phyloP scores from a whole-genome alignment of 495 filamentous ascomycete genomes.

The Aspergillus carlsbadensis region DNA sequence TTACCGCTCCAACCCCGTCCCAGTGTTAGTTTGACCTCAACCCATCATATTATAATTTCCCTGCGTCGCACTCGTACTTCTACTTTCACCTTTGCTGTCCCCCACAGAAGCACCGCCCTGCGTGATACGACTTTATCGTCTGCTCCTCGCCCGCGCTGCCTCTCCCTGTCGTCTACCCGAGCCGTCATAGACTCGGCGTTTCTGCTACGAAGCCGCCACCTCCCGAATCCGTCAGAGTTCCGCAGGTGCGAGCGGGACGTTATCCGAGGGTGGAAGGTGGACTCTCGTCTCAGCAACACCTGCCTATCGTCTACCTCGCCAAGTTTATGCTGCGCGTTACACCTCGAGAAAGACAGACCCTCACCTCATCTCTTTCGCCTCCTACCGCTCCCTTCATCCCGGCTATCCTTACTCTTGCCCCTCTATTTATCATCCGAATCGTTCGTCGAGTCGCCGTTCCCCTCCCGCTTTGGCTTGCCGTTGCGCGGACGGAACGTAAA shows the following conservation, averaged over 20 bases:
- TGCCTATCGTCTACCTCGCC: no score
- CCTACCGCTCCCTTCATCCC: slow-evolving; percentile 43
- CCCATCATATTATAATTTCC: slow-evolving; percentile 11
- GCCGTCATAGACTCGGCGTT: slow-evolving; percentile 8
- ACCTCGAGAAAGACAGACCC: slow-evolving; percentile 25
- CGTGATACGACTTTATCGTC: neutral
- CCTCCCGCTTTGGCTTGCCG: slow-evolving; percentile 42
- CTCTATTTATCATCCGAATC: neutral
- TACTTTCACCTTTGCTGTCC: neutral
- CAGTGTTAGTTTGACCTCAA: slow-evolving; percentile 2
- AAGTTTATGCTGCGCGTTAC: neutral
- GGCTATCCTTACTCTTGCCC: slow-evolving; percentile 20
- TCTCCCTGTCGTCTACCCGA: neutral
- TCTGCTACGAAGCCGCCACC: slow-evolving; percentile 29
- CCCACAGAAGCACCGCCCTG: neutral
- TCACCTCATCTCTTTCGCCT: slow-evolving; percentile 41
- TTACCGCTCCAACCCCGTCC: slow-evolving; percentile 14
- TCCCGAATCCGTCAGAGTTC: slow-evolving; percentile 32
- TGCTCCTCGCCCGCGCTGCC: neutral
- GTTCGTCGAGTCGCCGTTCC: slow-evolving; percentile 14
- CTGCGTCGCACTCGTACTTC: neutral
- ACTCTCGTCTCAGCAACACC: slow-evolving; percentile 26
- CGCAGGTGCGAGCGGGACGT: slow-evolving; percentile 42
- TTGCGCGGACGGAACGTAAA: slow-evolving; percentile 44
- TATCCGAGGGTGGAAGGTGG: slow-evolving; percentile 44